These are phyloP conservation scores for Cephaloascus albidus DNA, from an alignment of 805 yeast species.

Conservation along the genomic window DNA sequence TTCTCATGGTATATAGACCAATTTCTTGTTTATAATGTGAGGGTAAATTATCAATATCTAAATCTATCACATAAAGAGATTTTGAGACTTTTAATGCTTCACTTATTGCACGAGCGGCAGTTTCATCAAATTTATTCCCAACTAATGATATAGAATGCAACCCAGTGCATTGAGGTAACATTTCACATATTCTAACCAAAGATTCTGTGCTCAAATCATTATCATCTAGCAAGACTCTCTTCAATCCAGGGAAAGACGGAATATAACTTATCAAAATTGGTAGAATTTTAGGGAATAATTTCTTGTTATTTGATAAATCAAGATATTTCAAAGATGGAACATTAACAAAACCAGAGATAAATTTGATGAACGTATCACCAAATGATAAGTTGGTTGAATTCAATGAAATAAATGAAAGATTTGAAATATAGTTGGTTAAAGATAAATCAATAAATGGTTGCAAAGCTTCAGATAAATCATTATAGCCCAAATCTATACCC, in stretches of 20 bases:
- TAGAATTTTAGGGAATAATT: constrained; percentile 54
- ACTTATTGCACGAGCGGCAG: constrained; percentile 56
- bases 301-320: constrained; percentile 66
- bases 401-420: constrained; percentile 45
- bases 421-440: constrained; percentile 7
- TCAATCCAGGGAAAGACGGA: constrained; percentile 58
- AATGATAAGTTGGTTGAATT: constrained; percentile 53
- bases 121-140: constrained; percentile 53
- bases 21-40: constrained; percentile 57
- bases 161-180: constrained; percentile 57
- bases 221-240: constrained; percentile 63
- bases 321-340: constrained; percentile 57
- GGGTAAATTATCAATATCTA: constrained; percentile 56
- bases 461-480: constrained; percentile 44
- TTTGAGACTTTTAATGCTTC: constrained; percentile 60
- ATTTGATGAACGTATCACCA: constrained; percentile 36
- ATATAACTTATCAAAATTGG: constrained; percentile 50
- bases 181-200: constrained; percentile 52
- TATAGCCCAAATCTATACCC: constrained; percentile 82
- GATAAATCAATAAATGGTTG: constrained; percentile 26
- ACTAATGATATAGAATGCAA: constrained; percentile 61
- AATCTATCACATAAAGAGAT: constrained; percentile 57
- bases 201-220: constrained; percentile 50
- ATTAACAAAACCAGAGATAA: constrained; percentile 41
- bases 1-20: constrained; percentile 74